Conservation (phyloP, 106 monocot species). For the Vanilla planifolia region DNA sequence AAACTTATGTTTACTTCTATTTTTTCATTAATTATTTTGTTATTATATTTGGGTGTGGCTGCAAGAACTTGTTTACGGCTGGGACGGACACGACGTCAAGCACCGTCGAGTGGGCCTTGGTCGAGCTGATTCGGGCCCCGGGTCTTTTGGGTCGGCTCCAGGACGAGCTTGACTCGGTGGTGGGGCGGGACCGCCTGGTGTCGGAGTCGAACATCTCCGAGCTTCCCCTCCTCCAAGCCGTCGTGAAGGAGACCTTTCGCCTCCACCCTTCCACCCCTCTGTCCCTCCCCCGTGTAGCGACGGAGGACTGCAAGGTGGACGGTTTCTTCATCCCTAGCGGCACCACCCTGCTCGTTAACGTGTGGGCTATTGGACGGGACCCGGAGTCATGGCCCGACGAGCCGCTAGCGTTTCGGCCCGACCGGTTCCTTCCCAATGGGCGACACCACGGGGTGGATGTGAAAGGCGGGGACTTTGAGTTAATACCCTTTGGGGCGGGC, state of each 20-base stretch:
- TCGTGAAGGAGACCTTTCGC: constrained; percentile 28
- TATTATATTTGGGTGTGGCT: background rate
- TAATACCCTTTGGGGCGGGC: constrained; percentile 32
- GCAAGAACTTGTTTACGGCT: constrained; percentile 29
- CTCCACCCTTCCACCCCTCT: constrained; percentile 24
- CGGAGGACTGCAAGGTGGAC: constrained; percentile 5
- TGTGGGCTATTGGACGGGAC: constrained; percentile 28
- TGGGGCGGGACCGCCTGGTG: constrained; percentile 21
- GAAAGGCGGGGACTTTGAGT: constrained; percentile 18
- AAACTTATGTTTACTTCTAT: background rate
- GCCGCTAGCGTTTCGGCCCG: constrained; percentile 21
- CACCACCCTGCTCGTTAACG: constrained; percentile 18
- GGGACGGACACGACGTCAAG: constrained; percentile 27
- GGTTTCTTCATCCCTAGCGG: constrained; percentile 23
- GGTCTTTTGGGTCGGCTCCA: constrained; percentile 12
- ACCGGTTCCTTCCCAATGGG: constrained; percentile 21
- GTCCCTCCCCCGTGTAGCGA: constrained; percentile 18
- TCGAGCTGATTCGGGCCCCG: constrained; percentile 24
- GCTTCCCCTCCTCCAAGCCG: constrained; percentile 20
- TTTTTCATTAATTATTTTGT: background rate
- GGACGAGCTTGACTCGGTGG: constrained; percentile 17
- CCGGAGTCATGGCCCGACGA: constrained; percentile 16
- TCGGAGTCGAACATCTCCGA: constrained; percentile 17
- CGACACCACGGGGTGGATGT: constrained; percentile 6
- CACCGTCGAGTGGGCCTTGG: constrained; percentile 16